Conservation (phyloP, 305 asterid genomes). For the Ruellia speciosa region DNA sequence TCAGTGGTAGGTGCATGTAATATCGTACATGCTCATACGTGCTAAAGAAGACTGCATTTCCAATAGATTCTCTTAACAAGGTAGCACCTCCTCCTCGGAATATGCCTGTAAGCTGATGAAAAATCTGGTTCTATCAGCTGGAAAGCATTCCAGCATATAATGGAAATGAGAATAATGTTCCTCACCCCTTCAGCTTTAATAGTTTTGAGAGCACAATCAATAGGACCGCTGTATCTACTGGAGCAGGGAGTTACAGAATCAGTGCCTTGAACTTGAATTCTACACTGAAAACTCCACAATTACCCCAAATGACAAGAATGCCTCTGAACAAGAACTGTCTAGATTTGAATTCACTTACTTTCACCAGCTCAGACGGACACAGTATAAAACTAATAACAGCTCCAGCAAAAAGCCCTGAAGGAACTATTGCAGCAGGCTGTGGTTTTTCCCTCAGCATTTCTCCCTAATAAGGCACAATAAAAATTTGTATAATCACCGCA, state of each 20-base stretch:
- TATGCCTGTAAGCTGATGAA: slow-evolving; percentile 62
- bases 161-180: slow-evolving; percentile 19
- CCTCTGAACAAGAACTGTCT: slow-evolving; percentile 14
- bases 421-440: slow-evolving; percentile 54
- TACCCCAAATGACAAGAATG: slow-evolving; percentile 27
- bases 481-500: slow-evolving; percentile 8
- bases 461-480: slow-evolving; percentile 40
- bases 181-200: slow-evolving; percentile 78
- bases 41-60: slow-evolving; percentile 76
- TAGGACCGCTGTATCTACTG: slow-evolving; percentile 57
- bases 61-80: slow-evolving; percentile 68
- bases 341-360: slow-evolving; percentile 43
- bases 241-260: slow-evolving; percentile 43
- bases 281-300: slow-evolving; percentile 75
- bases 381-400: slow-evolving; percentile 68
- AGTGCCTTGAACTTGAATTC: slow-evolving; percentile 94
- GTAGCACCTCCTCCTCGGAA: slow-evolving; percentile 80
- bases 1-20: slow-evolving; percentile 52
- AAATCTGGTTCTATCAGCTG: slow-evolving; percentile 44
- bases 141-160: slow-evolving; percentile 18
- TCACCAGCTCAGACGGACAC: slow-evolving; percentile 84
- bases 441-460: slow-evolving; percentile 48
- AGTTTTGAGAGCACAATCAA: slow-evolving; percentile 76
- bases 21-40: slow-evolving; percentile 74
- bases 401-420: slow-evolving; percentile 82